Percentiles rank a stretch among this genome's conserved stretches.
phyloP scores from a whole-genome alignment of 495 filamentous ascomycete genomes.

The Penicillium psychrofluorescens region DNA sequence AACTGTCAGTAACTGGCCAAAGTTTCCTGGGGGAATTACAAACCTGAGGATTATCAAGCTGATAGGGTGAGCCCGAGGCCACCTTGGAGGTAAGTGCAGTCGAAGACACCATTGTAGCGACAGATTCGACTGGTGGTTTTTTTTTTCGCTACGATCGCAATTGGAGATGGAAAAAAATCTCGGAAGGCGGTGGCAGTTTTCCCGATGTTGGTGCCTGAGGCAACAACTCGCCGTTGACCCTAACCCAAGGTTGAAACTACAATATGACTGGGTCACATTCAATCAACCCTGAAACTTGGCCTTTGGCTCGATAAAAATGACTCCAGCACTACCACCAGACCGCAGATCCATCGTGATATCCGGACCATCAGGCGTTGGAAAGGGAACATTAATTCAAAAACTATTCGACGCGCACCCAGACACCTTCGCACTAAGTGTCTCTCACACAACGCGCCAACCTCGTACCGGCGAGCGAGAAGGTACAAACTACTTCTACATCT shows the following conservation, averaged over 20 bases:
- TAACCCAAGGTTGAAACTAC: too few relatives aligned
- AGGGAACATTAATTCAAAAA: constrained; percentile 70
- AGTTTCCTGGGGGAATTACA: not conserved
- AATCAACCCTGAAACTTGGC: not conserved
- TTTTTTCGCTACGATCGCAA: constrained; percentile 21
- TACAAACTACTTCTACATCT: constrained; percentile 69
- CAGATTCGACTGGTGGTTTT: constrained; percentile 18
- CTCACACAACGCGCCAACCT: constrained; percentile 59
- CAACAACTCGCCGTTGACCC: not conserved
- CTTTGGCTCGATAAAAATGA: not conserved
- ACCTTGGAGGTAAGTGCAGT: constrained; percentile 45
- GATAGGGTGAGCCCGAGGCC: constrained; percentile 51
- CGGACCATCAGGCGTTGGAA: constrained; percentile 74
- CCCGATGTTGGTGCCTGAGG: constrained; percentile 30
- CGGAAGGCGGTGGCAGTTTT: constrained; percentile 36
- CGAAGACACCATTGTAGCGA: constrained; percentile 33
- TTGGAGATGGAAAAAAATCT: constrained; percentile 30
- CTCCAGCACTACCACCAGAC: constrained; percentile 5
- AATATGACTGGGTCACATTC: too few relatives aligned
- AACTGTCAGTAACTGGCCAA: constrained; percentile 1
- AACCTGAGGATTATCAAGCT: constrained; percentile 60
- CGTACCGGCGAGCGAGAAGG: constrained; percentile 65
- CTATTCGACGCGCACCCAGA: constrained; percentile 58
- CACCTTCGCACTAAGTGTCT: constrained; percentile 70
- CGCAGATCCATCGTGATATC: constrained; percentile 68